These are phyloP conservation scores for Bryum argenteum DNA, from an alignment of 225 moss, liverwort and hornwort genomes.

Conservation along the genomic window DNA sequence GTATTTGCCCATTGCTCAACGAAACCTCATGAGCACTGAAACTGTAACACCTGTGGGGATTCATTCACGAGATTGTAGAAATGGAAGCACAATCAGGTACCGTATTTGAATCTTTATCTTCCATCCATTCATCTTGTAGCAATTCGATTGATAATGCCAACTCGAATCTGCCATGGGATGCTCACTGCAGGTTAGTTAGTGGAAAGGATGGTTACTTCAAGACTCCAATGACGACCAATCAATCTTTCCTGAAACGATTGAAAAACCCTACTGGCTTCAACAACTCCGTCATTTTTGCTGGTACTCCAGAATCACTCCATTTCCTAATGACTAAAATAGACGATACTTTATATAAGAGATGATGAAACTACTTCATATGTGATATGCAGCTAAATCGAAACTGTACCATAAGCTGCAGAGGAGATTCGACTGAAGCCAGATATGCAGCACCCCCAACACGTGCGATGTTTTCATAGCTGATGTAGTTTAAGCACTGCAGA, in stretches of 20 bases:
- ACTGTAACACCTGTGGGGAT: conserved; percentile 50
- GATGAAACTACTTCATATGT: background rate
- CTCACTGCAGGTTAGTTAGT: conserved; percentile 30
- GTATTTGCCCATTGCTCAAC: conserved; percentile 45
- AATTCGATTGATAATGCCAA: too few relatives aligned
- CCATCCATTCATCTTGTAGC: background rate
- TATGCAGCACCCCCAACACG: background rate
- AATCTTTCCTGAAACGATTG: conserved; percentile 42
- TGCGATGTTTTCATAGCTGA: background rate
- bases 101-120: background rate
- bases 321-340: too few relatives aligned
- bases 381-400: conserved; percentile 41
- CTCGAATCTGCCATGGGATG: conserved; percentile 11
- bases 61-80: conserved; percentile 63
- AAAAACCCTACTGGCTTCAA: conserved; percentile 41
- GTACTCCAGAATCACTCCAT: background rate
- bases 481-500: background rate
- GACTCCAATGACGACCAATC: conserved; percentile 56
- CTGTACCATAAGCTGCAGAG: conserved; percentile 38
- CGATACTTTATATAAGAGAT: too few relatives aligned
- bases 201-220: conserved; percentile 30
- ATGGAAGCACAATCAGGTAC: conserved; percentile 77
- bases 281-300: conserved; percentile 51
- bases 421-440: conserved; percentile 38
- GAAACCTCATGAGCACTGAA: conserved; percentile 43